Evolutionary conservation across 2,329 filamentous ascomycete genomes (phyloP).

Genomic region (Bisporella sp.): DNA sequence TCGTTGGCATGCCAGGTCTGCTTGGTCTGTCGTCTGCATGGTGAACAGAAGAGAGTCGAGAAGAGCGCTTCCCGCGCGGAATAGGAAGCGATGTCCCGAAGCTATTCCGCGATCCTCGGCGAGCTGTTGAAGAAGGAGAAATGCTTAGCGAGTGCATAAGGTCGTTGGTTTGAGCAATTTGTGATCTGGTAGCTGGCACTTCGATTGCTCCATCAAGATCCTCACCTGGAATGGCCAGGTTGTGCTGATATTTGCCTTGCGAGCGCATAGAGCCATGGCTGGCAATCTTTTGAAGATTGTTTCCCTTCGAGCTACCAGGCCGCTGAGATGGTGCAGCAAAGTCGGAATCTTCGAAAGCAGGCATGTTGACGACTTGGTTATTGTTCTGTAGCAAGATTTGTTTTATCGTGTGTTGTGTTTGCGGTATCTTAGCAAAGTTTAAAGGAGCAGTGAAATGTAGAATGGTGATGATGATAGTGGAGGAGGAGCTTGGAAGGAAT

Average conservation of each 20-base stretch:
- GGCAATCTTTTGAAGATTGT: slow-evolving; percentile 16
- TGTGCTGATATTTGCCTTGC: slow-evolving; percentile 4
- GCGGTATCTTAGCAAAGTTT: neutral
- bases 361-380: slow-evolving; percentile 39
- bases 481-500: neutral
- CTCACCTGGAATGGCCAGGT: slow-evolving; percentile 1
- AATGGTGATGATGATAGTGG: neutral
- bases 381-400: too few species aligned
- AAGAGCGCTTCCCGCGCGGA: slow-evolving; percentile 61
- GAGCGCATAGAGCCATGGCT: slow-evolving; percentile 12
- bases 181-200: slow-evolving; percentile 60
- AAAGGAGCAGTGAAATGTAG: neutral
- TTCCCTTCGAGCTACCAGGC: slow-evolving; percentile 11
- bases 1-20: slow-evolving; percentile 49
- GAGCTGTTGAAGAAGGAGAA: slow-evolving; percentile 59
- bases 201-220: slow-evolving; percentile 45
- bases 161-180: slow-evolving; percentile 58
- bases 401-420: too few species aligned
- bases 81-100: slow-evolving; percentile 69
- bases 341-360: slow-evolving; percentile 52
- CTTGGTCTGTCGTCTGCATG: slow-evolving; percentile 37
- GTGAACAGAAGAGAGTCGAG: slow-evolving; percentile 57
- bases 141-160: slow-evolving; percentile 70
- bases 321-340: slow-evolving; percentile 29
- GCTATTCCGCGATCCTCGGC: slow-evolving; percentile 66